A percentile compares a stretch with the other conserved stretches of the same genome.
Evolutionary conservation across 495 filamentous ascomycete species (phyloP).

Genomic region (Penicillium ochrochloron): DNA sequence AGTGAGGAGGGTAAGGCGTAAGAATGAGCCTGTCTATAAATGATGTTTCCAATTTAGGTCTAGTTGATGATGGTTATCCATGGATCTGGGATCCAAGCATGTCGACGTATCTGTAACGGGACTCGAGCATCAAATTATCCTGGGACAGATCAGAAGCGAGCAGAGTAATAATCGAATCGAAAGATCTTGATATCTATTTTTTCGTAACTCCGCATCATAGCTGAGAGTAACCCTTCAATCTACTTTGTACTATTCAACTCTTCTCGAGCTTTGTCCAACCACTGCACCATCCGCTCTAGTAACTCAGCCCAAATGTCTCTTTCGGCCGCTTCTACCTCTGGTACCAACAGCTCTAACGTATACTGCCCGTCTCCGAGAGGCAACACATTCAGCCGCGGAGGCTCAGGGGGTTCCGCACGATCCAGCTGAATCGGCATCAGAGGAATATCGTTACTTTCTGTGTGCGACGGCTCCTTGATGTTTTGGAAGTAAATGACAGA

Average conservation of each 20-base stretch:
- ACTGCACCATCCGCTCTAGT: not conserved
- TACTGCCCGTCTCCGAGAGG: not conserved
- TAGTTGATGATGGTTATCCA: not conserved
- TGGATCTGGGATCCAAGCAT: not conserved
- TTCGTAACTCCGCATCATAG: not conserved
- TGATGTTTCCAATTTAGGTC: not conserved
- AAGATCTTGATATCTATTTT: not conserved
- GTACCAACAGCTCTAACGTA: not conserved
- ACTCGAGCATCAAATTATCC: too few species aligned
- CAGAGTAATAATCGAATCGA: too few species aligned
- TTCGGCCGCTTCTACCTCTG: not conserved
- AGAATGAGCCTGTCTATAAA: not conserved
- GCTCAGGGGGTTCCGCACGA: not conserved
- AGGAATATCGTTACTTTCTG: not conserved
- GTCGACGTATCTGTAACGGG: too few species aligned
- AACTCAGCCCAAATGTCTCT: not conserved
- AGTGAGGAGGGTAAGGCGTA: not conserved
- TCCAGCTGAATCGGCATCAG: not conserved
- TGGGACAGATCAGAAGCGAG: too few species aligned
- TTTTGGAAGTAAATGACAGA: constrained; percentile 1
- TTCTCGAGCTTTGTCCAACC: not conserved
- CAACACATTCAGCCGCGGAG: not conserved
- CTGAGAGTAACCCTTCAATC: not conserved
- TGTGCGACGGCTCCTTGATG: not conserved
- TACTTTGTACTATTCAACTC: not conserved